Evolutionary conservation across 129 eudicot species (phyloP).

Genomic region (carrot (Daucus carota)): DNA sequence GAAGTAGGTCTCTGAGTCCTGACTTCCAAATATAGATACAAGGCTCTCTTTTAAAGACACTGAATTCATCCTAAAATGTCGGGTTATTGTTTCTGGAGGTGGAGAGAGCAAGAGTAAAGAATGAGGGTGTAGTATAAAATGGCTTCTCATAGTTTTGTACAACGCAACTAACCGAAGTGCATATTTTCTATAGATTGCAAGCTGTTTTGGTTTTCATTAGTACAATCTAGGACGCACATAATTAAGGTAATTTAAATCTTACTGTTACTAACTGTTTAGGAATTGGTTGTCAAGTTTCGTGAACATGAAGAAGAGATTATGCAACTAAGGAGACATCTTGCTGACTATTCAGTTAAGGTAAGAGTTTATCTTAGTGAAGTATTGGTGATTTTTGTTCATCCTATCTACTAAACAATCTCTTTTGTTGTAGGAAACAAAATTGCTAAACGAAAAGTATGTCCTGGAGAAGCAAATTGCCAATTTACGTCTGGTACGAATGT

Average conservation of each 20-base stretch:
- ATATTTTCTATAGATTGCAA: background rate
- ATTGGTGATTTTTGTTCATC: background rate
- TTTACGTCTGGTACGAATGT: conserved; percentile 71
- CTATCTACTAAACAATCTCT: background rate
- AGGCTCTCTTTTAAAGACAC: background rate
- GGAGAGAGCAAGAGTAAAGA: background rate
- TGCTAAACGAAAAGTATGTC: conserved; percentile 66
- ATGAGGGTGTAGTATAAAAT: background rate
- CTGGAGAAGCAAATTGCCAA: conserved; percentile 93
- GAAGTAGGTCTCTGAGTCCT: background rate
- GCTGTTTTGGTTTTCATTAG: background rate
- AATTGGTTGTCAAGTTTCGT: conserved; percentile 43
- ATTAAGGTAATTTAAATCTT: background rate
- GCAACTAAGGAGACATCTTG: conserved; percentile 61
- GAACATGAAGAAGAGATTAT: conserved; percentile 77
- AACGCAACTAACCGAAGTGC: background rate
- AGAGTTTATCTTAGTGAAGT: conserved; percentile 1
- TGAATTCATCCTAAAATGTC: background rate
- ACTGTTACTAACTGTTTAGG: conserved; percentile 25
- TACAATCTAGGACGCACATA: background rate
- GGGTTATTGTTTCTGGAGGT: background rate
- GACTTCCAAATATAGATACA: background rate
- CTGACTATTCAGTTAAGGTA: conserved; percentile 76
- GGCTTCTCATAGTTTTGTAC: background rate
- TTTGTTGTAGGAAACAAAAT: conserved; percentile 66